Evolutionary conservation across 2,329 filamentous ascomycete species (phyloP), one percentile per base, ranked within the genome.

Genomic region (Arthrobotrys sphaeroides): DNA sequence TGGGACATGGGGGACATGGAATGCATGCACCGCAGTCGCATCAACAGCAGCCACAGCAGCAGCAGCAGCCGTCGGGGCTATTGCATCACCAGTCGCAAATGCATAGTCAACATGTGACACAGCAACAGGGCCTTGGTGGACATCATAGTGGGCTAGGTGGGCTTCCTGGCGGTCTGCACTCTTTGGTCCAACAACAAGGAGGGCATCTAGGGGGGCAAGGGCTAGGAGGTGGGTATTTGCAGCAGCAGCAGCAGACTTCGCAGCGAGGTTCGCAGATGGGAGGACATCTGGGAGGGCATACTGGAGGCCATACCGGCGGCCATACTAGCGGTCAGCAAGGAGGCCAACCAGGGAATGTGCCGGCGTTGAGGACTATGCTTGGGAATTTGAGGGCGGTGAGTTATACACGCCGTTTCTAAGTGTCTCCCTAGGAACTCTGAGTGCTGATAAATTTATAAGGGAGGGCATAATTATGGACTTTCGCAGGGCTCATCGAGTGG

Each of bases 331-430:
- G 2, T 7, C 68, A 55, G 36, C 62, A 55, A 36, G 51, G 51
- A 24, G 51, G 31, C 3, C 51, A 55, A 22, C 20, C 16, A 5
- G 51, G 51, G 31, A 49, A 33, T 60, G 68, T 76, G 12, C 76
- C 70, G 28, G 73, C 70, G 57, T 62, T 77, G 55, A 59, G 57
- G 20, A 78, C 72, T 13, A 73, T 78, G 67, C 73, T 78, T 60
- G 77, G 77, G 38, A 78, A 77, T 28, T 68, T 78, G 31, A 77
- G 73, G 62, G 75, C 77, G 64, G 77, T 78, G 45, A 60, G 77
- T 67, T 45, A 12, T 33, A 31, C 5, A 43, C 16, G 5, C 6
- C 5, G 16, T 59, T 59, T 38, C n/a, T 24, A 7, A 24, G 40
- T 2, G n/a, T 40, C 24, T 9, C 16, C 24, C 5, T 10, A 22